Conservation (phyloP, 1,139 yeast species). For the Casaregolazyma suthepensis region DNA sequence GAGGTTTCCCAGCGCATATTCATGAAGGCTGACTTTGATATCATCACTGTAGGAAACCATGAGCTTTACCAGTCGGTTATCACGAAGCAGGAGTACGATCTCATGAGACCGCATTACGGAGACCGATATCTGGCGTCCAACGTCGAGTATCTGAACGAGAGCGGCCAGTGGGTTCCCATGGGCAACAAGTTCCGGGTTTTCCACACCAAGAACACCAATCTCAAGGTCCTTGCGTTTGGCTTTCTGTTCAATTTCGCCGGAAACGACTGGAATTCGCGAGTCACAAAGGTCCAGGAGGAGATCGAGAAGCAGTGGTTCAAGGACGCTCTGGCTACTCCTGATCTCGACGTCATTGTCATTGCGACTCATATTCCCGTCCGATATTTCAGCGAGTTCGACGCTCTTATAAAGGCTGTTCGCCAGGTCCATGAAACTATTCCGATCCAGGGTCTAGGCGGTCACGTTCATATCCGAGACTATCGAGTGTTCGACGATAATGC, state of each 20-base stretch:
- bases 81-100: constrained; percentile 58
- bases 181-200: constrained; percentile 65
- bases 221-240: constrained; percentile 62
- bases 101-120: constrained; percentile 52
- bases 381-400: constrained; percentile 53
- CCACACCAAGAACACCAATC: constrained; percentile 48
- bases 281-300: constrained; percentile 55
- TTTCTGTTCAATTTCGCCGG: constrained; percentile 73
- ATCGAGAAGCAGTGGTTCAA: constrained; percentile 60
- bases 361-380: constrained; percentile 79
- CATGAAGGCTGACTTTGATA: constrained; percentile 62
- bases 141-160: constrained; percentile 55
- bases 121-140: constrained; percentile 72
- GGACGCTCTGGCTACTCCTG: constrained; percentile 41
- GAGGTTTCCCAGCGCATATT: constrained; percentile 56
- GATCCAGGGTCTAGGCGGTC: constrained; percentile 92
- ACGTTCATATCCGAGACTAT: constrained; percentile 87
- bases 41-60: constrained; percentile 86
- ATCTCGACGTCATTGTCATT: constrained; percentile 60
- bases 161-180: constrained; percentile 53
- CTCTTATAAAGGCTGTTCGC: constrained; percentile 46
- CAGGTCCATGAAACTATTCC: constrained; percentile 51
- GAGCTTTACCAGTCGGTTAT: constrained; percentile 74
- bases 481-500: constrained; percentile 58
- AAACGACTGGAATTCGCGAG: constrained; percentile 54